A percentile compares a stretch with the other conserved stretches of the same genome.
phyloP scores from a whole-genome alignment of 768 basidiomycete species.

The Daedalea quercina region DNA sequence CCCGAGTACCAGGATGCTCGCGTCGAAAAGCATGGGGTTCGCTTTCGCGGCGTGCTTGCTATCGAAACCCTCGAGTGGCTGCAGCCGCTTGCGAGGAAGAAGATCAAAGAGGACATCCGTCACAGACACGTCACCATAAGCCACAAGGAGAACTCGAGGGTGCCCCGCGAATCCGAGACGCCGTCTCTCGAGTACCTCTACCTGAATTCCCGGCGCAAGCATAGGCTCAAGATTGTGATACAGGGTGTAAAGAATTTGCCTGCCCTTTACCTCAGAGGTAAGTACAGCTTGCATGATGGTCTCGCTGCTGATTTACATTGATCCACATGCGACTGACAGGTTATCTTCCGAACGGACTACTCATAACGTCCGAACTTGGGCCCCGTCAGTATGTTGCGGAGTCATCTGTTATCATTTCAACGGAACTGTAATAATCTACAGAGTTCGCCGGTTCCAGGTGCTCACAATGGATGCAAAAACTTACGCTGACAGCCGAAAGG shows the following conservation, averaged over 20 bases:
- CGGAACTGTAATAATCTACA: no score
- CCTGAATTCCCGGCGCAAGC: constrained; percentile 2
- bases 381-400: no score
- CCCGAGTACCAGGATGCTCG: constrained; percentile 4
- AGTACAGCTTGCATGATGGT: no score
- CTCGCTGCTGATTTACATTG: no score
- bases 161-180: neutral
- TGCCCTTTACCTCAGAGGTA: constrained; percentile 36
- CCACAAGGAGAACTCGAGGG: constrained; percentile 24
- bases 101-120: constrained; percentile 39
- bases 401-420: no score
- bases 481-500: constrained; percentile 33
- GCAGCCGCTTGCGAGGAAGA: constrained; percentile 34
- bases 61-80: constrained; percentile 44
- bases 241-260: constrained; percentile 33
- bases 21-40: constrained; percentile 21
- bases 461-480: constrained; percentile 39
- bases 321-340: no score
- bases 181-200: constrained; percentile 12
- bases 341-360: no score
- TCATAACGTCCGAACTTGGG: no score
- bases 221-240: constrained; percentile 33
- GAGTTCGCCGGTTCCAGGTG: constrained; percentile 39
- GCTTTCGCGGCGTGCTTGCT: constrained; percentile 46
- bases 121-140: constrained; percentile 23